Conservation (phyloP, 163 green algal species). For the Chlorella variabilis region DNA sequence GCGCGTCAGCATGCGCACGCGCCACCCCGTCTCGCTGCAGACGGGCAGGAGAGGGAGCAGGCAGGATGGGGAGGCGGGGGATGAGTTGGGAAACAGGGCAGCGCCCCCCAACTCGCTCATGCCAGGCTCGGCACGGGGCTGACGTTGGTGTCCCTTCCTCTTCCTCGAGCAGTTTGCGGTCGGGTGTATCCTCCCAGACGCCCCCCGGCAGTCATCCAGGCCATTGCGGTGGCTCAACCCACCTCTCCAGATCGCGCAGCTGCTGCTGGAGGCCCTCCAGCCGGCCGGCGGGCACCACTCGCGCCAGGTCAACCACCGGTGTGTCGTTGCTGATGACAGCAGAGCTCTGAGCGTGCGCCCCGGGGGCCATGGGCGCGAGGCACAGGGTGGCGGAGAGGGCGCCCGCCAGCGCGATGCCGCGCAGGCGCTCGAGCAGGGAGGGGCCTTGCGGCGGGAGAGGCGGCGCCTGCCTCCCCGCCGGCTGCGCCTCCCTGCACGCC, state of each 20-base stretch:
- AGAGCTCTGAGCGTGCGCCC: background rate
- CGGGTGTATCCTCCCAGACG: no score
- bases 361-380: background rate
- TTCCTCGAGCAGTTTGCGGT: no score
- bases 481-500: background rate
- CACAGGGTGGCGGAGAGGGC: conserved; percentile 18
- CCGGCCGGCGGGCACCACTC: conserved; percentile 43
- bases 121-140: no score
- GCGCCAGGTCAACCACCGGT: conserved; percentile 49
- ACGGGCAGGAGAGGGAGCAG: background rate
- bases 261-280: conserved; percentile 42
- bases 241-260: conserved; percentile 47
- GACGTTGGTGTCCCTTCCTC: no score
- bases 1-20: conserved; percentile 49
- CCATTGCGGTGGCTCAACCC: no score
- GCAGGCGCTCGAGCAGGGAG: background rate
- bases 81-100: no score
- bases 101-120: no score
- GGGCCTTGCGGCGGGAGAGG: background rate
- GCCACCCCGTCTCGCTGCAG: conserved; percentile 40
- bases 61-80: background rate
- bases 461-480: background rate
- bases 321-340: background rate
- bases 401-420: background rate
- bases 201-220: no score